phyloP scores from a whole-genome alignment of 2,329 filamentous ascomycete genomes.

The Cadophora luteo-olivacea region DNA sequence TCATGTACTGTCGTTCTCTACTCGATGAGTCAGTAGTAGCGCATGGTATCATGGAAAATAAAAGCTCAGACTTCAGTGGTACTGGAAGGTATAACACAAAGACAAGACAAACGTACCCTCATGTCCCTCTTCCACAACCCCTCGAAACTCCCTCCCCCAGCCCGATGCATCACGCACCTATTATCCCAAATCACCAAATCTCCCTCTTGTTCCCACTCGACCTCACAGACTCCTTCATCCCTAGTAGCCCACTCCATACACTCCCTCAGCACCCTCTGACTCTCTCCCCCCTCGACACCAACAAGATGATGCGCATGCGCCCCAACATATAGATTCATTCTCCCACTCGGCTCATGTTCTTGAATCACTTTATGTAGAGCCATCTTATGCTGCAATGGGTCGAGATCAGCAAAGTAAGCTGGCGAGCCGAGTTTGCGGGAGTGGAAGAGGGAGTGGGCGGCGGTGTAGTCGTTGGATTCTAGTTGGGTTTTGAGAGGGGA shows the following conservation, averaged over 20 bases:
- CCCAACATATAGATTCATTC: constrained; percentile 60
- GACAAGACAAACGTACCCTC: no score
- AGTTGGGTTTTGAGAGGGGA: constrained; percentile 40
- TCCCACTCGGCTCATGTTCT: constrained; percentile 56
- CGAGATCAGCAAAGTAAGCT: constrained; percentile 52
- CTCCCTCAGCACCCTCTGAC: constrained; percentile 45
- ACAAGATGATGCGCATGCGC: constrained; percentile 61
- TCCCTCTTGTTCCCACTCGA: constrained; percentile 55
- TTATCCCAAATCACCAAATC: constrained; percentile 68
- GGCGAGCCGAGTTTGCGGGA: constrained; percentile 59
- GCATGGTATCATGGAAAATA: no score
- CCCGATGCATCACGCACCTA: constrained; percentile 60
- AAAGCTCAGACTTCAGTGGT: no score
- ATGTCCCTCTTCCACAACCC: constrained; percentile 58
- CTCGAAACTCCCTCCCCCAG: constrained; percentile 54
- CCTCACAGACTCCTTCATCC: constrained; percentile 52
- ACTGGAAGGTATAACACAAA: no score
- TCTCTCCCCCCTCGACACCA: constrained; percentile 45
- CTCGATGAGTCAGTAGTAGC: no score
- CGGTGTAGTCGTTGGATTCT: constrained; percentile 52
- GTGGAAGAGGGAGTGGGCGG: constrained; percentile 58
- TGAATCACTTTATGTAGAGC: constrained; percentile 55
- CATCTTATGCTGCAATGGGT: constrained; percentile 44
- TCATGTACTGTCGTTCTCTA: constrained; percentile 62
- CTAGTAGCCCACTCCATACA: constrained; percentile 56